phyloP scores from a whole-genome alignment of 2,329 filamentous ascomycete genomes.

The Nothomitra cinnamomea region DNA sequence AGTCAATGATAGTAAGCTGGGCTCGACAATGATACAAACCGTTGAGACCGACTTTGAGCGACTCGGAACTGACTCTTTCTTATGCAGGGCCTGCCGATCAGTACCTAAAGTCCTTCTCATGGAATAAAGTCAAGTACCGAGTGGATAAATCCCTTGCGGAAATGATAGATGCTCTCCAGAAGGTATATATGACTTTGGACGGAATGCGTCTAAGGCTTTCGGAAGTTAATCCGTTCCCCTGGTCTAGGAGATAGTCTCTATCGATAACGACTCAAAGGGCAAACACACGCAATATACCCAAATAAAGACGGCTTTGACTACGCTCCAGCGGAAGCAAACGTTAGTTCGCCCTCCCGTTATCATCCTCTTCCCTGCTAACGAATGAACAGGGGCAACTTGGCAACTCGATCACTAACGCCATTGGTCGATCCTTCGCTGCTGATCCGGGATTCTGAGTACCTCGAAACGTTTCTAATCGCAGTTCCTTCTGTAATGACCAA shows the following conservation, averaged over 20 bases:
- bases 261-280: slow-evolving; percentile 88
- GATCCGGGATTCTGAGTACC: slow-evolving; percentile 83
- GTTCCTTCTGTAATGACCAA: slow-evolving; percentile 67
- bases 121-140: slow-evolving; percentile 97
- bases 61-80: not conserved
- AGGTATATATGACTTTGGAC: slow-evolving; percentile 33
- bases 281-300: slow-evolving; percentile 93
- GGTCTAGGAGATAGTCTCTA: slow-evolving; percentile 65
- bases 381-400: slow-evolving; percentile 59
- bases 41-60: slow-evolving; percentile 9
- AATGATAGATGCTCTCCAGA: slow-evolving; percentile 73
- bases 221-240: no score
- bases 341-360: slow-evolving; percentile 24
- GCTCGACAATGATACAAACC: not conserved
- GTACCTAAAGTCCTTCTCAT: slow-evolving; percentile 75
- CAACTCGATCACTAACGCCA: slow-evolving; percentile 82
- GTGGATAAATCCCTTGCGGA: slow-evolving; percentile 80
- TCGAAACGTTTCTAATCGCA: slow-evolving; percentile 87
- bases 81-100: slow-evolving; percentile 77
- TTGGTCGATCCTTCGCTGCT: slow-evolving; percentile 68
- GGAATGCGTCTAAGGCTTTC: no score
- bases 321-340: slow-evolving; percentile 78
- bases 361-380: not conserved
- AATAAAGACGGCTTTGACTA: slow-evolving; percentile 67
- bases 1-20: slow-evolving; percentile 71